Conservation (phyloP, 2,329 filamentous ascomycete genomes). For the Alternaria gaisen region DNA sequence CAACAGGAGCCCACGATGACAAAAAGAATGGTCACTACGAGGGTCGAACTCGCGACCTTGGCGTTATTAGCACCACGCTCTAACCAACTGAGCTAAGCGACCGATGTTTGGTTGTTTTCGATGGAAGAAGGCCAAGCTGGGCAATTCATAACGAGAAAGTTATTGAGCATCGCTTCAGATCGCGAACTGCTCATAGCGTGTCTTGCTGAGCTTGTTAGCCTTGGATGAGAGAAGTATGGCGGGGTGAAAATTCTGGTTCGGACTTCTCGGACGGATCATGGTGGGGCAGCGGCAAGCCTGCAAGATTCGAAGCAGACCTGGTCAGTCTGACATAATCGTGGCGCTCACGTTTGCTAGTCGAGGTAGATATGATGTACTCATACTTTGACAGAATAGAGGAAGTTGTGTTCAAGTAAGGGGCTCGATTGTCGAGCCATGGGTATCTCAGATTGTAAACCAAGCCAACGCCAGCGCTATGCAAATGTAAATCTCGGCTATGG, state of each 20-base stretch:
- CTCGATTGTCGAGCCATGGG: conserved; percentile 6
- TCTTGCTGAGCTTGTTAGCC: neutral
- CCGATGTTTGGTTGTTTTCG: conserved; percentile 16
- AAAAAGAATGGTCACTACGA: conserved; percentile 25
- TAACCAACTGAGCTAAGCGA: conserved; percentile 28
- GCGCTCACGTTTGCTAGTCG: neutral
- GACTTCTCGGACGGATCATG: conserved; percentile 2
- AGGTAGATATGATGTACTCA: neutral
- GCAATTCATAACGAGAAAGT: fast-evolving
- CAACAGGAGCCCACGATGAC: neutral
- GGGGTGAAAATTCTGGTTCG: conserved; percentile 4
- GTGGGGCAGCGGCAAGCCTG: neutral
- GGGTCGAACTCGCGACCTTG: conserved; percentile 27
- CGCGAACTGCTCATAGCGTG: no score
- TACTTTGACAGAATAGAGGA: neutral
- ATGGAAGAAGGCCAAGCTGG: neutral
- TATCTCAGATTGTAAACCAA: conserved; percentile 7
- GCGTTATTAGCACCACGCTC: conserved; percentile 31
- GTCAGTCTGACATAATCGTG: neutral
- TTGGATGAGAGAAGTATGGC: neutral
- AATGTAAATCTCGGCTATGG: neutral
- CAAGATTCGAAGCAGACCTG: neutral
- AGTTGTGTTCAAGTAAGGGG: conserved; percentile 4
- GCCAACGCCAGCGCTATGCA: conserved; percentile 10
- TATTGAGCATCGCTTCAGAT: fast-evolving